A percentile compares a stretch with the other conserved stretches of the same genome.
phyloP scores from a whole-genome alignment of 208 protist genomes.

The Trypanosoma congolense region DNA sequence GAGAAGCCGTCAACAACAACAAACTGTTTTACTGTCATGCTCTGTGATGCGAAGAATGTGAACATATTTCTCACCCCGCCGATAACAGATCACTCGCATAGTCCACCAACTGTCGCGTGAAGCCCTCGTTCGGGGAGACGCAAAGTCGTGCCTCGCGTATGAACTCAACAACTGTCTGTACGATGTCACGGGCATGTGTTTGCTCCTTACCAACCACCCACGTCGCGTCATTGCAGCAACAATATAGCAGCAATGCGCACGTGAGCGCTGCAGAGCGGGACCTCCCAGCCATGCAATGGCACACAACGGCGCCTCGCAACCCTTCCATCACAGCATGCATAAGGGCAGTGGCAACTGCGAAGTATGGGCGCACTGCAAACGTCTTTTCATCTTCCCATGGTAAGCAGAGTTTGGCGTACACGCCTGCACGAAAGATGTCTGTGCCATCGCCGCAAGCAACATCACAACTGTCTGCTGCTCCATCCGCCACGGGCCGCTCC shows the following conservation, averaged over 20 bases:
- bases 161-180: constrained; percentile 22
- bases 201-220: constrained; percentile 7
- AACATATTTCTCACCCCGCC: too few relatives aligned
- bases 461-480: not conserved
- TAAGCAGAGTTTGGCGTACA: constrained; percentile 16
- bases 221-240: constrained; percentile 20
- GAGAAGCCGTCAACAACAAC: too few relatives aligned
- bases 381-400: constrained; percentile 20
- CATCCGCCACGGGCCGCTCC: not conserved
- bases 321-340: constrained; percentile 20
- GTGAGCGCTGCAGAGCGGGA: constrained; percentile 63
- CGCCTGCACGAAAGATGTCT: not conserved
- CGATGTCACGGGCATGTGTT: not conserved
- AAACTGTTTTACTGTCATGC: too few relatives aligned
- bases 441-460: not conserved
- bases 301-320: constrained; percentile 26
- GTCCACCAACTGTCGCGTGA: constrained; percentile 19
- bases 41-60: too few relatives aligned
- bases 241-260: constrained; percentile 51
- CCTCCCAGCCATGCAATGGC: constrained; percentile 68
- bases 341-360: constrained; percentile 5
- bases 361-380: constrained; percentile 11
- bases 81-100: constrained; percentile 10
- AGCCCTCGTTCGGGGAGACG: constrained; percentile 30
- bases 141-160: constrained; percentile 23